Base-by-base conservation (phyloP, 2,329 filamentous ascomycete species). In the Colletotrichum sp. region DNA sequence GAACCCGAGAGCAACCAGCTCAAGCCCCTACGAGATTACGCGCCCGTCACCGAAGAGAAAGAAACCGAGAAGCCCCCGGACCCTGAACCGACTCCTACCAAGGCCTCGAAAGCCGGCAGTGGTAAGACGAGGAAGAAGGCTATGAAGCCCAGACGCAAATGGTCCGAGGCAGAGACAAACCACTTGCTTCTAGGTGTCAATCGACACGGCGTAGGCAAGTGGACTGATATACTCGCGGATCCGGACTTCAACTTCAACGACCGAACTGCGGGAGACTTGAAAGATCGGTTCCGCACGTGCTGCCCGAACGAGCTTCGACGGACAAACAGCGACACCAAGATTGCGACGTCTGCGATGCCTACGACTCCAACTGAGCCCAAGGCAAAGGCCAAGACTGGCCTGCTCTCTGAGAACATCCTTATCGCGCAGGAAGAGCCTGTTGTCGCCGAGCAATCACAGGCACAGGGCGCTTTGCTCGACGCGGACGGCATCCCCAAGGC, bases 221-320 rank as follows among this genome's bases (percentile, higher is more conserved):
- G 92, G 92, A 92, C 90, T 10, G 90, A 87, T 72, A 93, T 93
- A 36, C 83, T 93, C 28, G 90, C 92, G 66, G 92, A 93, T 76
- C 82, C 88, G 0, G 88, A 88, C 57, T 93, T 92, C 80, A 86
- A 82, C 13, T 93, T 93, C 83, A 91, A 92, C 79, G 88, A 87
- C 18, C 88, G 92, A 74, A 90, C 89, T 3, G 90, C 91, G 6
- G 91, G 91, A 10, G 92, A 93, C 79, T 82, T 93, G 67, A 93
- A 93, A 81, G 92, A 93, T 81, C 87, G 92, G 15, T 93, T 93
- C 80, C 88, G 92, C 66, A 93, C 92, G 5, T 93, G 92, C 80
- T 93, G 92, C 77, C 92, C 92, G 0, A 88, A 88, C 38, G 92
- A 93, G 81, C 85, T 93, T 48, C 88, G 90, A 64, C 84, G 84